Conservation (phyloP, 2,329 filamentous ascomycete genomes). For the Cladophialophora exuberans region DNA sequence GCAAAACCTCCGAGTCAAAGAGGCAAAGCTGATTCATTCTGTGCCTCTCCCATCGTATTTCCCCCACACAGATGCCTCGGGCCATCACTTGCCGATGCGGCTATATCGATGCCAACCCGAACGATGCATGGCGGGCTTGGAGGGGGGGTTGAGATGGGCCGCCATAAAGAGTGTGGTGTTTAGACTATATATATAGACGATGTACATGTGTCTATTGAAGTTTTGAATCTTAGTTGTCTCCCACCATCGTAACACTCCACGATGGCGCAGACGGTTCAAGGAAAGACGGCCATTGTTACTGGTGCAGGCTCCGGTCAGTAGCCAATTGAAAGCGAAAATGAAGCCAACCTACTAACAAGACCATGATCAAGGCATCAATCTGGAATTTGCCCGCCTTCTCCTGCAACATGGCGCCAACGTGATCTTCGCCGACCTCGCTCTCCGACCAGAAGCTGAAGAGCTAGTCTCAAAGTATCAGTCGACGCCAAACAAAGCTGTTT, state of each 20-base stretch:
- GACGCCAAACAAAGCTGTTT: conserved; percentile 42
- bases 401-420: conserved; percentile 52
- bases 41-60: too few relatives aligned
- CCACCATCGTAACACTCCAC: background rate
- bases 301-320: conserved; percentile 57
- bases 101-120: too few relatives aligned
- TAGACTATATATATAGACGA: too few relatives aligned
- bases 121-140: too few relatives aligned
- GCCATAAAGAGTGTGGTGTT: too few relatives aligned
- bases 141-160: too few relatives aligned
- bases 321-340: background rate
- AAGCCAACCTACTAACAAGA: conserved; percentile 1
- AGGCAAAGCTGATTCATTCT: too few relatives aligned
- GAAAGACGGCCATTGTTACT: conserved; percentile 54
- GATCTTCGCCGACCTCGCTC: conserved; percentile 48
- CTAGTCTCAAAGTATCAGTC: conserved; percentile 43
- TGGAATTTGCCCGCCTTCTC: conserved; percentile 48
- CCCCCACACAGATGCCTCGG: too few relatives aligned
- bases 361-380: conserved; percentile 46
- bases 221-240: too few relatives aligned
- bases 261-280: conserved; percentile 31
- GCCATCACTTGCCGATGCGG: too few relatives aligned
- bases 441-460: conserved; percentile 49
- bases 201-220: too few relatives aligned
- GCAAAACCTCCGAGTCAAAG: too few relatives aligned